Base-by-base conservation (phyloP, 441 rosid genomes). In the Breynia disticha region DNA sequence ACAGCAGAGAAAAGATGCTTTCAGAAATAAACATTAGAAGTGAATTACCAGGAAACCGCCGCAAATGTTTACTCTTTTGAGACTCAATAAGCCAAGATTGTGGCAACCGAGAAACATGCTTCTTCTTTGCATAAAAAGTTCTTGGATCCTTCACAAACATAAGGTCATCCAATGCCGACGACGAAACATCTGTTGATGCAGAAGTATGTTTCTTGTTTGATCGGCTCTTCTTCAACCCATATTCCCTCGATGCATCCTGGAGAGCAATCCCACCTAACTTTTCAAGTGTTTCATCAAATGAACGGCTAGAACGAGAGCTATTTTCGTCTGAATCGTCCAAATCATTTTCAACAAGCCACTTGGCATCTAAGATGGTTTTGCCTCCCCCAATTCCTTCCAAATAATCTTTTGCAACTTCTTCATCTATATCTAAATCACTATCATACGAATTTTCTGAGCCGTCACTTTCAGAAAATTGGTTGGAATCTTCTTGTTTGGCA, bases 321-420 rank as follows among this genome's bases (percentile, higher is more conserved):
- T 67, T 78, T 54, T 69, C 78, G 51, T 79, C 76, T n/a, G 79
- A 78, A n/a, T 68, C 76, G 60, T 73, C 76, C 46, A 76, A 64
- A 37, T 64, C 70, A 55, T 70, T 61, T 65, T 71, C 72, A 21
- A 73, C 76, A 76, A 93, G 61, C 83, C 77, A 77, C 45, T 72
- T 81, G 48, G 85, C 76, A 67, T 80, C 79, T 60, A 81, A 53
- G 59, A 81, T 63, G 55, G 55, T 72, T 61, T 60, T 73, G 17
- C 76, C 75, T 32, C 95, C 98, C 58, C 98, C 95, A 59, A 86
- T 74, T 62, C 97, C 97, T 71, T 86, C 79, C 55, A 84, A 54
- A 73, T 86, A 88, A 78, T 93, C 98, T 64, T 76, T 67, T 11
- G 83, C 97, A 67, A 88, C 83, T 21, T 75, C 91, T 19, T 86